Base-by-base conservation (phyloP, 495 filamentous ascomycete genomes). In the Cudoniella acicularis region DNA sequence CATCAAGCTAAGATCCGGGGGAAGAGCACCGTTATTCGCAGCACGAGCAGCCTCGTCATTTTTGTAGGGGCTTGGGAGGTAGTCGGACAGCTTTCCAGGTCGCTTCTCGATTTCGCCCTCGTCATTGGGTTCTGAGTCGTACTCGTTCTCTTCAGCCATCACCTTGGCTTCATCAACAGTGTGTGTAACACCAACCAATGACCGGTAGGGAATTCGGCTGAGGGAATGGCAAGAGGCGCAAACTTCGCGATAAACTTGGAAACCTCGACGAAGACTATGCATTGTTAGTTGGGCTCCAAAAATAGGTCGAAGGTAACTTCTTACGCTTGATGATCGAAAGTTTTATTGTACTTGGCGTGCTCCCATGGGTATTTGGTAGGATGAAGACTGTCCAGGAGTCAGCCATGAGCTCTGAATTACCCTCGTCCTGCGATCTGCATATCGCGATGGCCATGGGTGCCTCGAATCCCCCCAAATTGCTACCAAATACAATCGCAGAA, bases 221-320 rank as follows among this genome's bases (percentile, higher is more conserved):
- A 99, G 87, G 53, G 95, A 98, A 82, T 99, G 95, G 82, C 95
- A 99, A 58, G 90, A 87, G 51, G 93, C 84, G 83, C 95, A 99
- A 66, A 99, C 95, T 77, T 99, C 95, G 67, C 87, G 91, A 84
- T 99, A 99, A 70, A 99, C 95, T 79, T 96, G 95, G 86, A 99
- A 98, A 76, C 95, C 95, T 77, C 95, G 92, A 69, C 95, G 94
- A 66, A 99, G 92, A 67, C 93, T 96, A 59, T 17, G 64, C 26
- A 54, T 42, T 50, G 65, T 61, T 59, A 57, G 59, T 69, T 64
- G 36, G 36, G 66, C 51, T 54, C 49, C 48, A 13, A 24, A 43
- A 41, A 62, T 17, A n/a, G 49, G 40, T 30, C 41, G 48, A 52
- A 51, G 79, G 48, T 9, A 54, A 10, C 25, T 42, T 11, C 89